Evolutionary conservation across 345 rosid genomes (phyloP), one percentile per base, ranked within the genome.

Genomic region (Orychophragmus violaceus): DNA sequence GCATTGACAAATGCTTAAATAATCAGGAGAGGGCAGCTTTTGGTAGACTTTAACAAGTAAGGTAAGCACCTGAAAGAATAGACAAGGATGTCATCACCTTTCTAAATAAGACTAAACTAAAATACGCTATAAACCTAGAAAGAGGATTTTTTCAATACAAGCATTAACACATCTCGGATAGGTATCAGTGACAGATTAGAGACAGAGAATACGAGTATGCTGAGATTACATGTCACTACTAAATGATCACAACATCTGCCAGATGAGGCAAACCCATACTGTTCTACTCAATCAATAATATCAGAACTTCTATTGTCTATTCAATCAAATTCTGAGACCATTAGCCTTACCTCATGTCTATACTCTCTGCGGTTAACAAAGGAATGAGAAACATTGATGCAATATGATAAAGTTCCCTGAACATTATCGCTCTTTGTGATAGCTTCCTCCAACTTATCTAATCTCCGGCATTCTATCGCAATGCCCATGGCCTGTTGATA

Each of bases 401-500:
- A 89, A 65, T 89, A 91, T 50, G 91, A 80, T 53, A 95, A 82
- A 48, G 90, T 82, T 49, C 89, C 96, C 45, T 82, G 86, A 54
- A 95, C 84, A 71, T 95, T 91, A 51, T 91, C 95, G 50, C 99
- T 95, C 81, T 82, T 82, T 22, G 80, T 84, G 53, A 95, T 87
- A 74, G 99, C 96, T 76, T 95, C 97, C 83, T 95, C 93, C 58
- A 95, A 90, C 79, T 91, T 95, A 77, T 95, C 99, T 77, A 95
- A 68, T 80, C 97, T 82, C 62, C 96, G 85, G 79, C 97, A 95
- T 74, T 95, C 99, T 77, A 95, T 78, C 7, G 99, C 93, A 77
- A 85, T 91, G 73, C 99, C 99, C 96, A 95, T 89, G 56, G 99
- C 97, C 74, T 91, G 99, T 66, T 95, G 97, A 82, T 84, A 86